Percentiles rank a stretch among this genome's conserved stretches.
phyloP scores from a whole-genome alignment of 225 moss, liverwort and hornwort genomes.

The Ulota crispa region DNA sequence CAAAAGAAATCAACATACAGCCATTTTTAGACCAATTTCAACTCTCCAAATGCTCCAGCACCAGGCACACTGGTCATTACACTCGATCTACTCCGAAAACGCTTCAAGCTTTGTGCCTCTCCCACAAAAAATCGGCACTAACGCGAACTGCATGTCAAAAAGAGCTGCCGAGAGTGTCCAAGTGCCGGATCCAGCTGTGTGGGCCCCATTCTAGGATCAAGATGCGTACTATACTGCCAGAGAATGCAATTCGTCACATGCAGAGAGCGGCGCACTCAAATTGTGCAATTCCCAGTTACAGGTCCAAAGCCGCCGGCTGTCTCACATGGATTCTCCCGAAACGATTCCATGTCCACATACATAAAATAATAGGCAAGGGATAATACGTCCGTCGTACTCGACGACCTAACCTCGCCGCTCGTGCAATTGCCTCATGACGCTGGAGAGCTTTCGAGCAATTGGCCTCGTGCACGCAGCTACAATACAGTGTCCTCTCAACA shows the following conservation, averaged over 20 bases:
- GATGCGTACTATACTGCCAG: conserved; percentile 19
- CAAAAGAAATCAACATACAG: conserved; percentile 1
- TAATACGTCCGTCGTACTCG: neutral
- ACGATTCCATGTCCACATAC: conserved; percentile 25
- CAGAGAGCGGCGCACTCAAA: conserved; percentile 22
- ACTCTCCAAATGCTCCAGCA: too few relatives aligned
- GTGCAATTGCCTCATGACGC: neutral
- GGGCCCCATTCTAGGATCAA: conserved; percentile 29
- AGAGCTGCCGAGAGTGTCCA: conserved; percentile 19
- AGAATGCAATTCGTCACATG: conserved; percentile 10
- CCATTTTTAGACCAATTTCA: neutral
- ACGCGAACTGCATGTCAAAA: conserved; percentile 3
- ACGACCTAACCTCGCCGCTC: neutral
- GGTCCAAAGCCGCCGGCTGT: too few relatives aligned
- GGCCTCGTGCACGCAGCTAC: conserved; percentile 22
- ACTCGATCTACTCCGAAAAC: too few relatives aligned
- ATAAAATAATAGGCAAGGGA: neutral
- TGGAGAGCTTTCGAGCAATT: neutral
- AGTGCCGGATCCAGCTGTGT: conserved; percentile 23
- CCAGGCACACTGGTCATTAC: too few relatives aligned
- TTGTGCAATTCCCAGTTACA: conserved; percentile 22
- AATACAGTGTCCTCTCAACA: neutral
- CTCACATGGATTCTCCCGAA: neutral
- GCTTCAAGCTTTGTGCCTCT: too few relatives aligned
- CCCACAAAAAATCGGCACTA: neutral